Evolutionary conservation across 1,139 yeast species (phyloP).

Genomic region (Eremothecium cymbalariae): DNA sequence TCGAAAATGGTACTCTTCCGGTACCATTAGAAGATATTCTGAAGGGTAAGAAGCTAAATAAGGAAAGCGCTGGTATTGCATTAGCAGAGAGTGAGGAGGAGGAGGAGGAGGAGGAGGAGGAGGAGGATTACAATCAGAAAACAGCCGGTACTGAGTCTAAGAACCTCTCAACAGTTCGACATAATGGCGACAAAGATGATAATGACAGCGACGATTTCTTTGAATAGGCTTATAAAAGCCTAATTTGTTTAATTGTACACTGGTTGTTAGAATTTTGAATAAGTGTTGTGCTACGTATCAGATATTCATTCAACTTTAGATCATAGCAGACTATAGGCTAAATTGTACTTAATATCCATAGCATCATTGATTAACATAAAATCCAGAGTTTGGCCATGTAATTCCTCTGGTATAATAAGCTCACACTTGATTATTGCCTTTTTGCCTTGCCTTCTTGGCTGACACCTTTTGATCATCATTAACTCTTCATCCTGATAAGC

Average conservation of each 20-base stretch:
- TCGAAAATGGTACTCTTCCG: slow-evolving; percentile 47
- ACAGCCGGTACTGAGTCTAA: no score
- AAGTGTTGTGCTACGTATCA: no score
- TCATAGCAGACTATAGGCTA: slow-evolving; percentile 12
- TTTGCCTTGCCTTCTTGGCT: slow-evolving; percentile 42
- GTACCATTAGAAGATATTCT: slow-evolving; percentile 52
- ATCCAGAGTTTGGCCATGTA: slow-evolving; percentile 39
- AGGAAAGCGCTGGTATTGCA: slow-evolving; percentile 22
- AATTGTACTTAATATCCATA: slow-evolving; percentile 43
- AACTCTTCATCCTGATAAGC: slow-evolving; percentile 48
- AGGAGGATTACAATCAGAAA: no score
- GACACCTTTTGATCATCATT: slow-evolving; percentile 55
- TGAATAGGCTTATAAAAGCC: no score
- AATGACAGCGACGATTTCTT: slow-evolving; percentile 48
- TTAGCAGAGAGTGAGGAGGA: slow-evolving; percentile 15
- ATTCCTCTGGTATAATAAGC: slow-evolving; percentile 43
- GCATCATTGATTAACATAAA: slow-evolving; percentile 60
- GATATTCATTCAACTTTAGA: not conserved
- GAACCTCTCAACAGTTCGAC: no score
- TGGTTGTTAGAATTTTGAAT: no score
- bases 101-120: slow-evolving; percentile 10
- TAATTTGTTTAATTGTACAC: no score
- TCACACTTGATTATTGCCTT: slow-evolving; percentile 41
- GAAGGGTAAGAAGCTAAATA: slow-evolving; percentile 37
- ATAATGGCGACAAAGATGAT: no score